These are phyloP conservation scores for Exophiala sp. DNA, from an alignment of 2,329 filamentous ascomycete species.

Conservation along the genomic window DNA sequence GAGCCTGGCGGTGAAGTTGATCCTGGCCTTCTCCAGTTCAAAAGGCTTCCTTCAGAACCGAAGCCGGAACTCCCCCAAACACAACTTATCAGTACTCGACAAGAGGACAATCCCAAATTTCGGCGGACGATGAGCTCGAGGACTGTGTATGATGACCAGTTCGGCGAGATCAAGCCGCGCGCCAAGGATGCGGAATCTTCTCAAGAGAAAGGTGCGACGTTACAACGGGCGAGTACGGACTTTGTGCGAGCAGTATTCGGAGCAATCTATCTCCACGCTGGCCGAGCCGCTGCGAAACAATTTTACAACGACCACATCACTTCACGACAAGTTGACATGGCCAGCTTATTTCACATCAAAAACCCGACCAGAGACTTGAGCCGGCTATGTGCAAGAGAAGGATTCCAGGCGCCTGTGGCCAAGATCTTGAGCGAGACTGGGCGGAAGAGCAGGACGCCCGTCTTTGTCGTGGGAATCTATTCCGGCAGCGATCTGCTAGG, in stretches of 20 bases:
- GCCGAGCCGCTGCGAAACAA: constrained; percentile 67
- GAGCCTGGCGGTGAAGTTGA: constrained; percentile 87
- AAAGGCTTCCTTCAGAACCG: constrained; percentile 43
- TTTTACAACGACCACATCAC: constrained; percentile 84
- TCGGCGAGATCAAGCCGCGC: constrained; percentile 59
- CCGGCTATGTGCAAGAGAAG: constrained; percentile 77
- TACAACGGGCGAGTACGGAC: constrained; percentile 59
- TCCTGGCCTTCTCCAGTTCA: constrained; percentile 80
- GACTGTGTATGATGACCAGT: constrained; percentile 76
- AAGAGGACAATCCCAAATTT: constrained; percentile 36
- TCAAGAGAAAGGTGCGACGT: constrained; percentile 37
- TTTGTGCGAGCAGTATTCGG: constrained; percentile 82
- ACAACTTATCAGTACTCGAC: constrained; percentile 15
- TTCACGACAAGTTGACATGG: constrained; percentile 68
- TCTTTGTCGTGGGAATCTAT: constrained; percentile 91
- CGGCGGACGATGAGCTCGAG: constrained; percentile 68
- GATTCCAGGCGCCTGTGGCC: constrained; percentile 80
- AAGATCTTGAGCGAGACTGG: constrained; percentile 88
- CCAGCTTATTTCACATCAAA: constrained; percentile 74
- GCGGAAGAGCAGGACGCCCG: constrained; percentile 72
- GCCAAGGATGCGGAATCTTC: constrained; percentile 7
- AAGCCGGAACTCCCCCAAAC: constrained; percentile 42
- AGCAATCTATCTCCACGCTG: constrained; percentile 77
- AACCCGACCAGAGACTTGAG: constrained; percentile 77
- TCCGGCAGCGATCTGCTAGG: constrained; percentile 86